Evolutionary conservation across 257 asterid species (phyloP).

Genomic region (Leonotis leonurus): DNA sequence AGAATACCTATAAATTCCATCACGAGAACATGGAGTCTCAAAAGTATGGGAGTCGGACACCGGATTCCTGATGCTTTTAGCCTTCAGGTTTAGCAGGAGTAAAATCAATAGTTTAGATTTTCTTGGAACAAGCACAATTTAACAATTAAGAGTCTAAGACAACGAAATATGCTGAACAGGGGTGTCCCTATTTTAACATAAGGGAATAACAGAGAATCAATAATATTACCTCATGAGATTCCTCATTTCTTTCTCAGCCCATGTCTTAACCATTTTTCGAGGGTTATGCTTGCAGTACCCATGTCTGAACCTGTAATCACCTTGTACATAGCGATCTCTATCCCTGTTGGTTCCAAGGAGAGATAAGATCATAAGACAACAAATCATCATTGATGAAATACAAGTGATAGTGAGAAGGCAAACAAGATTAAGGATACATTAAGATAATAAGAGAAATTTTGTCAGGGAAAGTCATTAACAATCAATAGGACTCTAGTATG

Average conservation of each 20-base stretch:
- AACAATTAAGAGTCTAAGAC: too few relatives aligned
- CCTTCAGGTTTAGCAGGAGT: constrained; percentile 39
- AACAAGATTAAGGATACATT: neutral
- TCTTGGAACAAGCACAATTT: neutral
- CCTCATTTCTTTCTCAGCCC: constrained; percentile 99
- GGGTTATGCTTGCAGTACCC: constrained; percentile 98
- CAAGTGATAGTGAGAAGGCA: neutral
- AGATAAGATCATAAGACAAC: constrained; percentile 3
- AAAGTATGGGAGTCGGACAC: constrained; percentile 74
- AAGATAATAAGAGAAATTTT: neutral
- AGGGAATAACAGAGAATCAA: neutral
- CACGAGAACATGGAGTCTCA: constrained; percentile 94
- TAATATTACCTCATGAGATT: constrained; percentile 78
- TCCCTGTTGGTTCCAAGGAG: constrained; percentile 61
- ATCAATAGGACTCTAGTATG: too few relatives aligned
- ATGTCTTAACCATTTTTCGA: constrained; percentile 91
- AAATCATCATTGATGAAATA: neutral
- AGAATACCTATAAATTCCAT: constrained; percentile 93
- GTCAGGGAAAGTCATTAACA: neutral
- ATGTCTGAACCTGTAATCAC: constrained; percentile 83
- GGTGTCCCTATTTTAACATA: neutral
- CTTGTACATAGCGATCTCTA: constrained; percentile 94
- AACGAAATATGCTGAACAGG: too few relatives aligned
- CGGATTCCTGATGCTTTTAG: constrained; percentile 85
- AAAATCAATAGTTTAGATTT: neutral